phyloP scores from a whole-genome alignment of 2,329 filamentous ascomycete genomes.

The Aspergillus tubingensis region DNA sequence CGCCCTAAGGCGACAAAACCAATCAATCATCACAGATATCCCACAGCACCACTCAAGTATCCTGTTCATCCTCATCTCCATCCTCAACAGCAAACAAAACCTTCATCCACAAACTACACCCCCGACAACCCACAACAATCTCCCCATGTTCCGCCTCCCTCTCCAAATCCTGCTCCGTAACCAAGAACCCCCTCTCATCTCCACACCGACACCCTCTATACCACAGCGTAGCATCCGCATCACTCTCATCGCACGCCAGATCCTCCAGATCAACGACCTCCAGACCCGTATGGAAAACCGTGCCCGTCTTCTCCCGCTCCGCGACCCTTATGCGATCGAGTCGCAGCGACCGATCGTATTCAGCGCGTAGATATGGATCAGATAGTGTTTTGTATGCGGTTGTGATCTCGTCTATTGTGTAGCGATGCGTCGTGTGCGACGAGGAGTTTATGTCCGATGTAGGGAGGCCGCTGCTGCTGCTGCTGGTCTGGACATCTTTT shows the following conservation, averaged over 20 bases:
- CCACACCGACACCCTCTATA: slow-evolving; percentile 60
- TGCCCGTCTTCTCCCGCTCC: slow-evolving; percentile 31
- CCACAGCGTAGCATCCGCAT: slow-evolving; percentile 51
- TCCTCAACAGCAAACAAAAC: slow-evolving; percentile 58
- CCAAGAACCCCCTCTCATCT: slow-evolving; percentile 56
- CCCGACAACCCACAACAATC: slow-evolving; percentile 61
- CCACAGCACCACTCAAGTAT: slow-evolving; percentile 28
- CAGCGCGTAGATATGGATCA: slow-evolving; percentile 43
- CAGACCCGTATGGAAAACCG: slow-evolving; percentile 52
- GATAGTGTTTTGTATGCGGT: slow-evolving; percentile 59
- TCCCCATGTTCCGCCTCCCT: slow-evolving; percentile 55
- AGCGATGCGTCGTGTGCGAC: slow-evolving; percentile 12
- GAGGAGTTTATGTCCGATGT: neutral
- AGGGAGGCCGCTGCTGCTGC: neutral
- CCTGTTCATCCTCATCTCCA: slow-evolving; percentile 8
- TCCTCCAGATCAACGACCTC: slow-evolving; percentile 63
- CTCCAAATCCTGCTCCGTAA: slow-evolving; percentile 57
- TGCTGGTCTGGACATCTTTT: slow-evolving; percentile 11
- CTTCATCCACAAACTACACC: slow-evolving; percentile 65
- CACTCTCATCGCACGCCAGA: slow-evolving; percentile 44
- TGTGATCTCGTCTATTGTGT: slow-evolving; percentile 60
- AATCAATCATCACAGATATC: neutral
- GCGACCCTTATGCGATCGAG: slow-evolving; percentile 34
- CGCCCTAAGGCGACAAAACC: neutral
- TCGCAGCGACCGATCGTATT: slow-evolving; percentile 52